Evolutionary conservation across 306 rosid species (phyloP).

Genomic region (Cucurbita argyrosperma): DNA sequence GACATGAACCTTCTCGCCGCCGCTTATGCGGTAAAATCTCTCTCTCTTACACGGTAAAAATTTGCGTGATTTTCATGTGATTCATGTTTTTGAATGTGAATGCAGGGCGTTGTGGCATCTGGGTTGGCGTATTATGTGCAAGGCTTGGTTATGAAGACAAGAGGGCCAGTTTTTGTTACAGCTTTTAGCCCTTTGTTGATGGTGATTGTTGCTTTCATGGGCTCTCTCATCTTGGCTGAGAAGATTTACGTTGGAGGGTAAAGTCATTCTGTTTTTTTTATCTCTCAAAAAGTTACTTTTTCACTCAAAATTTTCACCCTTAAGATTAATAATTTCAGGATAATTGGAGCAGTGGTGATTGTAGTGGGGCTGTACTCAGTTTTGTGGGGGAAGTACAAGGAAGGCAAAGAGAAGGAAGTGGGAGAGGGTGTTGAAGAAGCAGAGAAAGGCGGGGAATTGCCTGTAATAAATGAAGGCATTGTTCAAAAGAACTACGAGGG

Average conservation of each 20-base stretch:
- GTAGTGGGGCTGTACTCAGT: conserved; percentile 4
- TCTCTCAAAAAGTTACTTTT: neutral
- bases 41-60: neutral
- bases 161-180: conserved; percentile 85
- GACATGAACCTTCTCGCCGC: conserved; percentile 81
- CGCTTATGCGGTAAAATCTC: conserved; percentile 56
- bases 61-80: neutral
- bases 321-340: neutral
- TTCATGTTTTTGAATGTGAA: neutral
- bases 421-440: neutral
- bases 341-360: conserved; percentile 8
- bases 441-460: neutral
- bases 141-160: conserved; percentile 70
- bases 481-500: neutral
- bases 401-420: neutral
- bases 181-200: conserved; percentile 88
- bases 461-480: neutral
- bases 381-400: conserved; percentile 7
- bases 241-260: conserved; percentile 79
- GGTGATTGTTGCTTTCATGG: conserved; percentile 77
- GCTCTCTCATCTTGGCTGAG: conserved; percentile 57
- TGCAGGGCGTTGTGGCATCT: conserved; percentile 64
- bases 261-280: too few relatives aligned
- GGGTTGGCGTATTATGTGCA: conserved; percentile 61
- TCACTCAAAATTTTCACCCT: too few relatives aligned